Base-by-base conservation (phyloP, 306 rosid species). In the Casuarina glauca region DNA sequence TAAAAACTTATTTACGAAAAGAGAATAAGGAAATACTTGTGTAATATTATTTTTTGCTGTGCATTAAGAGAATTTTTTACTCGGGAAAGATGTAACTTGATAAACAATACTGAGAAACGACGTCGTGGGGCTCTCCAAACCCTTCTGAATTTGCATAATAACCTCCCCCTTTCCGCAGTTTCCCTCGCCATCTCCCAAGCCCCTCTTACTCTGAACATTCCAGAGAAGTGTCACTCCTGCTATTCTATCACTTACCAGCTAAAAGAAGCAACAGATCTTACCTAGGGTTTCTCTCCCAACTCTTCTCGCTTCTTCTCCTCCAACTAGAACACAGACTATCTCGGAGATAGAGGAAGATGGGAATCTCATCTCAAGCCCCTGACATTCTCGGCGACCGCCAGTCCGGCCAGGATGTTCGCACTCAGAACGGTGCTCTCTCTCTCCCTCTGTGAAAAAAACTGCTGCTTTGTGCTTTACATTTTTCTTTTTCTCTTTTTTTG, bases 351-450 rank as follows among this genome's bases (percentile, higher is more conserved):
- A 26, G 32, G 32, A 39, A 41, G 63, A 94, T 94, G 97, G 83
- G 97, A 57, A 7, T 91, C 7, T 73, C 73, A 19, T 70, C 86
- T 0, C 95, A 91, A 86, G 83, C 95, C 66, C 92, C 74, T 69
- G 99, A 93, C 81, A 90, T 96, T 78, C 55, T 92, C 87, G 99
- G 98, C 53, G 98, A 96, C 11, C 90, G 99, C 4, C 99, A 96
- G 70, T 86, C 86, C 43, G 98, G 99, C 19, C 97, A 93, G 69
- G 98, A 96, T 85, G 97, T 96, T 74, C 98, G 97, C 75, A 96
- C 99, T 0, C 99, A 96, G 82, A 96, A 96, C 51, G 98, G 98
- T 94, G 61, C 52, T 68, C 53, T 73, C 46, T 42, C 70, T 66
- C 35, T 10, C 73, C 69, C 63, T 46, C 39, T 8, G 32, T 64